Conservation (phyloP, 345 rosid species). For the Luvunga scandens region DNA sequence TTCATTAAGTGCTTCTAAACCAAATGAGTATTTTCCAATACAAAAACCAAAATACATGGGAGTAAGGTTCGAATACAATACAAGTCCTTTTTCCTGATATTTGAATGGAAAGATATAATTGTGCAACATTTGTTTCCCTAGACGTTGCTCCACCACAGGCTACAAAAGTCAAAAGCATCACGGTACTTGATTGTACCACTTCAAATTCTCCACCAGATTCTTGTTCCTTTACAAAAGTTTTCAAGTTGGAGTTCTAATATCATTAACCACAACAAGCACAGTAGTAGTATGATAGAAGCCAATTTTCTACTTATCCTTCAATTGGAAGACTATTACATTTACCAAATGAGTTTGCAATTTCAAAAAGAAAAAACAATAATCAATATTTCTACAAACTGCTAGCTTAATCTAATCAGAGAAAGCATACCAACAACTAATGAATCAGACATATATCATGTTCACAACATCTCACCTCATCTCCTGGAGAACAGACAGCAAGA, state of each 20-base stretch:
- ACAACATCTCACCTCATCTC: slow-evolving; percentile 73
- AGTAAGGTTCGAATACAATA: neutral
- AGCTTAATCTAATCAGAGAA: neutral
- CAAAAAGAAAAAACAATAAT: neutral
- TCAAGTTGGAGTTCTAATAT: neutral
- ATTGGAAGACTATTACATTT: neutral
- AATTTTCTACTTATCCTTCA: neutral
- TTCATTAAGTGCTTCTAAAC: neutral
- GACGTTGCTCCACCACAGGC: neutral
- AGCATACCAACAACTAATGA: neutral
- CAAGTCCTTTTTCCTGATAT: neutral
- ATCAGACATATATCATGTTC: neutral
- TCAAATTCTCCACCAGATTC: neutral
- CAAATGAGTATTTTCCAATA: no score
- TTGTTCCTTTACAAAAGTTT: neutral
- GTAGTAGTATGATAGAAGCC: neutral
- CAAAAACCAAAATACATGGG: neutral
- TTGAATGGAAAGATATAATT: neutral
- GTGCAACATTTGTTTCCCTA: neutral
- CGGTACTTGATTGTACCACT: neutral
- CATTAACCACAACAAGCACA: neutral
- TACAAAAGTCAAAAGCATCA: neutral
- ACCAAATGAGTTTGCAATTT: neutral
- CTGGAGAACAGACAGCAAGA: slow-evolving; percentile 88
- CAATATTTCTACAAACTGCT: neutral